These are phyloP conservation scores for Emericellopsis cladophorae DNA, from an alignment of 2,329 filamentous ascomycete genomes.

Conservation along the genomic window DNA sequence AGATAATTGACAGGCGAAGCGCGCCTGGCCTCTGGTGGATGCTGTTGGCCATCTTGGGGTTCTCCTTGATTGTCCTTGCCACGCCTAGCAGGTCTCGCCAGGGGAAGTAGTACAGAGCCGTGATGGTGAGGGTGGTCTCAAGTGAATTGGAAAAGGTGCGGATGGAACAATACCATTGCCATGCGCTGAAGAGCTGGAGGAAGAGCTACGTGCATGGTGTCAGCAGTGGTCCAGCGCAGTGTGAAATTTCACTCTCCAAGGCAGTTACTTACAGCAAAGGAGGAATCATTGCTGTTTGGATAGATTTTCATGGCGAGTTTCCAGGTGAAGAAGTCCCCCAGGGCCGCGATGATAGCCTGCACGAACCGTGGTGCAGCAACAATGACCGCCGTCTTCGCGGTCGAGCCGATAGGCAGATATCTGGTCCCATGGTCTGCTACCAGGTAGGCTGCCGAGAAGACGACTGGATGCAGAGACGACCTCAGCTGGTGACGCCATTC, in stretches of 20 bases:
- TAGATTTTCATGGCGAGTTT: constrained; percentile 64
- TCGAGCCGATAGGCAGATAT: constrained; percentile 37
- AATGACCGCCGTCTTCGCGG: constrained; percentile 51
- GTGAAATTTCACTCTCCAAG: no score
- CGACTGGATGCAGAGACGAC: constrained; percentile 78
- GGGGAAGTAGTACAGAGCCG: constrained; percentile 74
- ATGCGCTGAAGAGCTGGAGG: constrained; percentile 37
- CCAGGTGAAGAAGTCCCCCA: constrained; percentile 81
- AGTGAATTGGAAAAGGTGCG: constrained; percentile 89
- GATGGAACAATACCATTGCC: constrained; percentile 94
- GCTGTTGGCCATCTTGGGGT: constrained; percentile 15
- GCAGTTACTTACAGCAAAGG: constrained; percentile 49
- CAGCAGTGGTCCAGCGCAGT: no score
- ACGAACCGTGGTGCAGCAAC: constrained; percentile 59
- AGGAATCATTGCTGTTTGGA: constrained; percentile 45
- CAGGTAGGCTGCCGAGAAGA: constrained; percentile 71
- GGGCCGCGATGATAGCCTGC: constrained; percentile 66
- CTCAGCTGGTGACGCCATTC: constrained; percentile 87
- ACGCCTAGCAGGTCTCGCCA: constrained; percentile 58
- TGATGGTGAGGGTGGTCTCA: constrained; percentile 75
- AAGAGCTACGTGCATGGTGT: constrained; percentile 14
- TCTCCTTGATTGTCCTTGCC: constrained; percentile 23
- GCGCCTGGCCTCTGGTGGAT: constrained; percentile 10
- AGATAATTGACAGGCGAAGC: constrained; percentile 48
- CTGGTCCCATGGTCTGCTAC: constrained; percentile 42